Base-by-base conservation (phyloP, 768 basidiomycete genomes). In the Tricholoma saponaceum region DNA sequence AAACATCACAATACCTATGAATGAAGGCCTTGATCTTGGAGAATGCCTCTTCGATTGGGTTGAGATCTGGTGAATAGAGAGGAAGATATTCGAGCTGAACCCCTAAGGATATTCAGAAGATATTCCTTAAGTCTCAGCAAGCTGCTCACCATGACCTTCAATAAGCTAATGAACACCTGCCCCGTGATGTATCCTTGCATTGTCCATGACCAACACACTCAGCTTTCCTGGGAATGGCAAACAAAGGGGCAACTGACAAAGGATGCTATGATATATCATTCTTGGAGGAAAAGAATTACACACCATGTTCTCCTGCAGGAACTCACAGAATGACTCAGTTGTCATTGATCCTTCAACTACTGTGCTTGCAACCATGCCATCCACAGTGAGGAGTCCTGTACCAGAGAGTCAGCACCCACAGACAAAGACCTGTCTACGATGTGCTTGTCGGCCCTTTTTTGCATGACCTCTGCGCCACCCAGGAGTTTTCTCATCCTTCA, bases 41-140 rank as follows among this genome's bases (percentile, higher is more conserved):
- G 56, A 76, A 77, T 0, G 72, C 74, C 54, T 75, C 71, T 57
- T 77, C 69, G 16, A 75, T 75, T 0, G 76, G 75, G 47, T 78
- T 76, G 35, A 72, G 53, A 46, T 78, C 74, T 0, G 74, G 75
- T 0, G 75, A 77, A 55, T 76, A 77, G 3, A 71, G 73, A 0
- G 70, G 74, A 8, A 76, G 66, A 52, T 60, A 76, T 26, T 66
- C 58, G 18, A 73, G 43, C 0, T 58, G 58, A 16, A 70, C 66
- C 53, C 64, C 71, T 72, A 43, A 20, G 16, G 4, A 47, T 7
- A 52, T 20, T 10, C 2, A 33, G 33, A 9, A 33, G 33, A 4
- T 35, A 30, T 30, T 8, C 28, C 8, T 30, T 30, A 8, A 30
- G 8, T 30, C 28, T n/a, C n/a, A n/a, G n/a, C n/a, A n/a, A 8